Conservation (phyloP, 2,329 filamentous ascomycete genomes). For the Cordyceps militaris region DNA sequence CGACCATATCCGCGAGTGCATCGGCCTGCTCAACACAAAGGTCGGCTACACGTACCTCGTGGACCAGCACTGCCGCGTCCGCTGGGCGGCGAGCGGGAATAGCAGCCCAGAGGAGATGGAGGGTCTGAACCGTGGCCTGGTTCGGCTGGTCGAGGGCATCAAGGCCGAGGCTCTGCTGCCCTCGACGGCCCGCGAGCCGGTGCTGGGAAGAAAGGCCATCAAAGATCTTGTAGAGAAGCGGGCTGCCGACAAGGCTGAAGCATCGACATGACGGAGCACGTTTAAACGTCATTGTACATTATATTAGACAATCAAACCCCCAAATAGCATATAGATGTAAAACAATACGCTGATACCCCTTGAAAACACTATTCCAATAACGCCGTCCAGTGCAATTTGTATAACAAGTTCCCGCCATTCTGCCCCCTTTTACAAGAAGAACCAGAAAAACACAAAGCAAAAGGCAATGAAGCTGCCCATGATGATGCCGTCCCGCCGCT, state of each 20-base stretch:
- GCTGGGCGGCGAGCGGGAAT: conserved; percentile 82
- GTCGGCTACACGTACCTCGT: conserved; percentile 92
- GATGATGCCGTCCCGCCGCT: conserved; percentile 90
- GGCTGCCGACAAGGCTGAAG: not conserved
- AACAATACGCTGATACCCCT: conserved; percentile 31
- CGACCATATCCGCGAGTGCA: conserved; percentile 54
- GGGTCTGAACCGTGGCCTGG: conserved; percentile 57
- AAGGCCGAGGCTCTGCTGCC: conserved; percentile 30
- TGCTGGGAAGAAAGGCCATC: conserved; percentile 16
- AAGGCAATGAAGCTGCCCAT: conserved; percentile 85
- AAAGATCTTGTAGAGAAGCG: conserved; percentile 12
- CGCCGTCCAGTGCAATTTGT: conserved; percentile 21
- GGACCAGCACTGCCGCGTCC: conserved; percentile 78
- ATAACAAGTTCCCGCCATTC: not conserved
- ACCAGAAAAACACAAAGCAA: conserved; percentile 82
- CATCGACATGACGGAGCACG: not conserved
- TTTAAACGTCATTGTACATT: conserved; percentile 4
- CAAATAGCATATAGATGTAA: conserved; percentile 21
- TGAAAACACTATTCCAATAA: conserved; percentile 17
- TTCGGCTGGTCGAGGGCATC: conserved; percentile 54
- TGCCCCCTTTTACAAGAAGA: conserved; percentile 42
- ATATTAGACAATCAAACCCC: conserved; percentile 8
- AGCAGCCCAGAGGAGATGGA: conserved; percentile 60
- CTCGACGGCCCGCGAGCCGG: conserved; percentile 28
- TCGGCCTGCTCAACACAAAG: conserved; percentile 75